Evolutionary conservation across 1,284 basidiomycete genomes (phyloP).

Genomic region (Flammula alnicola): DNA sequence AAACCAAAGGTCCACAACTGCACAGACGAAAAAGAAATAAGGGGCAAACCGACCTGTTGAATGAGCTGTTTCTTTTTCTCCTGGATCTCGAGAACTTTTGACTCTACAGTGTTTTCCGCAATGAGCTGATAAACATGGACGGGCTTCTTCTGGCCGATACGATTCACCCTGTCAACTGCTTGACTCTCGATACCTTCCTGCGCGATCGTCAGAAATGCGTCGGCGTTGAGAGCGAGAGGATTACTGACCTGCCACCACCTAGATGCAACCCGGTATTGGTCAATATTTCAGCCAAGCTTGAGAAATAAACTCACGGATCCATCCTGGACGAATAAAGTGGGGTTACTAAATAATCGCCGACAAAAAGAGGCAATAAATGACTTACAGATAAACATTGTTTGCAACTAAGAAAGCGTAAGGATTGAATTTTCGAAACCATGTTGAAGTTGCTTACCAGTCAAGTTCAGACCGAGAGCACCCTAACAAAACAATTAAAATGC

Average conservation of each 20-base stretch:
- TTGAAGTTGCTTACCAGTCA: slow-evolving; percentile 54
- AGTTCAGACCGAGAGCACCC: slow-evolving; percentile 85
- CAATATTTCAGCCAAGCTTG: not conserved
- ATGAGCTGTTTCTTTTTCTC: slow-evolving; percentile 77
- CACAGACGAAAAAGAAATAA: not conserved
- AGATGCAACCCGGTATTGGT: slow-evolving; percentile 1
- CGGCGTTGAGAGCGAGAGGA: not conserved
- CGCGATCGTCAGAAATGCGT: slow-evolving; percentile 6
- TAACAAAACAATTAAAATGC: slow-evolving; percentile 20
- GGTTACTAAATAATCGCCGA: not conserved
- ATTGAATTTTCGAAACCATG: not conserved
- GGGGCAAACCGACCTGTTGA: slow-evolving; percentile 53
- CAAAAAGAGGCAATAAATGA: slow-evolving; percentile 18
- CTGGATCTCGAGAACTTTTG: slow-evolving; percentile 86
- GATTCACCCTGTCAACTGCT: slow-evolving; percentile 77
- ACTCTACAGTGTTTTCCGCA: slow-evolving; percentile 85
- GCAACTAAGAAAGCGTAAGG: slow-evolving; percentile 56
- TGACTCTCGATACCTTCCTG: slow-evolving; percentile 88
- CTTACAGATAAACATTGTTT: slow-evolving; percentile 87
- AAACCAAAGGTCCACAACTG: not conserved
- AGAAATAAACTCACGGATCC: slow-evolving; percentile 71
- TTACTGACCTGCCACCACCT: slow-evolving; percentile 72
- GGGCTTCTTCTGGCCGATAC: slow-evolving; percentile 80
- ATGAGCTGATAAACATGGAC: slow-evolving; percentile 90
- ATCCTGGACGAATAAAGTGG: slow-evolving; percentile 51